These are phyloP conservation scores for Scedosporium dehoogii DNA, from an alignment of 2,329 filamentous ascomycete species.

Conservation along the genomic window DNA sequence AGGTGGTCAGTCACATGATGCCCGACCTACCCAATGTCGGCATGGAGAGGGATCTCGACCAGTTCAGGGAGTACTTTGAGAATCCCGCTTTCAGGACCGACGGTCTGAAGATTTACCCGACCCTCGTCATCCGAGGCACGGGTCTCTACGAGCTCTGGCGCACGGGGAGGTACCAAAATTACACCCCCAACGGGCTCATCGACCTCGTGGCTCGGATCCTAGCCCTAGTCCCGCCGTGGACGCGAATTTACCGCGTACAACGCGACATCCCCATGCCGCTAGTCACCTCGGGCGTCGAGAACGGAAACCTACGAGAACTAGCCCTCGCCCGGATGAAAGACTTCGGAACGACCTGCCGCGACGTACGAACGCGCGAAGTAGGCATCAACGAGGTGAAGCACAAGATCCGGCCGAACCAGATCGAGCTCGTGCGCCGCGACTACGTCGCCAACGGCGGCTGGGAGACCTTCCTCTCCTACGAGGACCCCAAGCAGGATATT, in stretches of 20 bases:
- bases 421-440: constrained; percentile 88
- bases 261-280: constrained; percentile 99
- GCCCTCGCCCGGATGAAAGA: constrained; percentile 98
- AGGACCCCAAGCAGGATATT: constrained; percentile 97
- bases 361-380: constrained; percentile 92
- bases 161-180: constrained; percentile 95
- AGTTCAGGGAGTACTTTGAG: constrained; percentile 97
- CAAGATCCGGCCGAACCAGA: constrained; percentile 92
- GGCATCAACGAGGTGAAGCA: constrained; percentile 99
- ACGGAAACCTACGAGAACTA: constrained; percentile 88
- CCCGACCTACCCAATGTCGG: constrained; percentile 95
- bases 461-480: constrained; percentile 97
- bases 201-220: constrained; percentile 95
- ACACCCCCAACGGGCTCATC: constrained; percentile 92
- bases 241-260: constrained; percentile 95
- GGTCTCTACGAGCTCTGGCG: constrained; percentile 96
- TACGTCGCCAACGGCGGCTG: constrained; percentile 93
- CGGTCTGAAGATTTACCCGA: constrained; percentile 95
- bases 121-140: constrained; percentile 90
- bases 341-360: constrained; percentile 92
- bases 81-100: constrained; percentile 94
- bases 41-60: constrained; percentile 94
- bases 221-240: constrained; percentile 92
- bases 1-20: constrained; percentile 99
- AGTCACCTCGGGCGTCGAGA: constrained; percentile 97